Percentiles rank a stretch among this genome's conserved stretches.
Conservation (phyloP, 176 grass and related monocot genomes). For the Neostapfia colusana region DNA sequence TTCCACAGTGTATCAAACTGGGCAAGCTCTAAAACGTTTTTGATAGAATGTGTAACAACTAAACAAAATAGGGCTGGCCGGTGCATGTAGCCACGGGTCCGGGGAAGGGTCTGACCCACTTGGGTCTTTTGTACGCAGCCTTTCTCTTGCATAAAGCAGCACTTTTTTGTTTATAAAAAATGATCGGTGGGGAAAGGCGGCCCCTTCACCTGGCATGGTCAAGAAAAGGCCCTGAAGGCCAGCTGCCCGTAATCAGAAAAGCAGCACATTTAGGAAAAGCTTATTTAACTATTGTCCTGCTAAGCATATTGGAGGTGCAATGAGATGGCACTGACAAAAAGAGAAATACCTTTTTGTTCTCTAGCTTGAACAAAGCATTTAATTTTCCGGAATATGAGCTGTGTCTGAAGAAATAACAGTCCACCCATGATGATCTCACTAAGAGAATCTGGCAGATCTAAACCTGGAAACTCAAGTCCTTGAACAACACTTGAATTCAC, state of each 20-base stretch:
- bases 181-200: no score
- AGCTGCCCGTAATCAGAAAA: neutral
- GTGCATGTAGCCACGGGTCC: no score
- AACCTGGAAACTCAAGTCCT: slow-evolving; percentile 76
- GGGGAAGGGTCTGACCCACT: no score
- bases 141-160: no score
- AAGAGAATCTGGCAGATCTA: slow-evolving; percentile 92
- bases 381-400: slow-evolving; percentile 62
- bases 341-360: slow-evolving; percentile 63
- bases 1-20: neutral
- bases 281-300: neutral
- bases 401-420: slow-evolving; percentile 77
- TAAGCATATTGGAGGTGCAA: slow-evolving; percentile 23
- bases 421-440: slow-evolving; percentile 75
- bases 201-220: neutral
- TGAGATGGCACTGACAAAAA: neutral
- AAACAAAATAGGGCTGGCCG: no score
- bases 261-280: neutral
- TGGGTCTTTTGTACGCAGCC: no score
- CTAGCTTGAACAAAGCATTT: slow-evolving; percentile 63
- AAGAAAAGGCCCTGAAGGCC: neutral
- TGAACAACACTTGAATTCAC: slow-evolving; percentile 43
- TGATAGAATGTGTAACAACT: neutral
- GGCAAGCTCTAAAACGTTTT: neutral
- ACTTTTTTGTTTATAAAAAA: neutral